phyloP scores from a whole-genome alignment of 257 asterid genomes.

The Mentha longifolia region DNA sequence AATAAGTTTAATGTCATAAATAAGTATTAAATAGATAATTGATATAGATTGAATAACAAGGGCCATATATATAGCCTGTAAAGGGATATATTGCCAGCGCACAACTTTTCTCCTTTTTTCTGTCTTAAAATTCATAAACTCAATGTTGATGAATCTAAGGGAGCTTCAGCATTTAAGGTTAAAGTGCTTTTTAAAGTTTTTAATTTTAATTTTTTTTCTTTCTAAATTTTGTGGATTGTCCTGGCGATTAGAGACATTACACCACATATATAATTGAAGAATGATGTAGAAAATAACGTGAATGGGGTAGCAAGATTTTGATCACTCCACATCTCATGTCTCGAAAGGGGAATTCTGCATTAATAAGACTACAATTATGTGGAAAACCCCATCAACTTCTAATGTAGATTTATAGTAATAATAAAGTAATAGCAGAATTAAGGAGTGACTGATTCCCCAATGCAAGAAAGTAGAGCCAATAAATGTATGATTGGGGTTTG shows the following conservation, averaged over 20 bases:
- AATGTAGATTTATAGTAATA: too few relatives aligned
- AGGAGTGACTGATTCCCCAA: conserved; percentile 16
- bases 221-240: conserved; percentile 18
- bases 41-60: background rate
- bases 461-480: conserved; percentile 36
- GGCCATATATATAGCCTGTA: conserved; percentile 6
- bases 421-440: conserved; percentile 15
- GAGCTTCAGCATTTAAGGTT: background rate
- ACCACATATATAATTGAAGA: conserved; percentile 17
- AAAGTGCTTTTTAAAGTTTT: background rate
- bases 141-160: background rate
- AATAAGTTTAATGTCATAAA: background rate
- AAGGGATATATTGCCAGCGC: conserved; percentile 28
- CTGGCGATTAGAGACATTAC: conserved; percentile 27
- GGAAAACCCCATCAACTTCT: background rate
- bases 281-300: conserved; percentile 16
- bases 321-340: conserved; percentile 7
- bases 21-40: too few relatives aligned
- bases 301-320: conserved; percentile 11
- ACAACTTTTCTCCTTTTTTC: background rate
- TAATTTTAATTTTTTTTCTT: background rate
- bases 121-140: background rate
- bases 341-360: background rate
- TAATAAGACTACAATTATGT: background rate
- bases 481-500: conserved; percentile 36